Evolutionary conservation across 768 basidiomycete species (phyloP), one percentile per base, ranked within the genome.

Genomic region (Leccinum boreale): DNA sequence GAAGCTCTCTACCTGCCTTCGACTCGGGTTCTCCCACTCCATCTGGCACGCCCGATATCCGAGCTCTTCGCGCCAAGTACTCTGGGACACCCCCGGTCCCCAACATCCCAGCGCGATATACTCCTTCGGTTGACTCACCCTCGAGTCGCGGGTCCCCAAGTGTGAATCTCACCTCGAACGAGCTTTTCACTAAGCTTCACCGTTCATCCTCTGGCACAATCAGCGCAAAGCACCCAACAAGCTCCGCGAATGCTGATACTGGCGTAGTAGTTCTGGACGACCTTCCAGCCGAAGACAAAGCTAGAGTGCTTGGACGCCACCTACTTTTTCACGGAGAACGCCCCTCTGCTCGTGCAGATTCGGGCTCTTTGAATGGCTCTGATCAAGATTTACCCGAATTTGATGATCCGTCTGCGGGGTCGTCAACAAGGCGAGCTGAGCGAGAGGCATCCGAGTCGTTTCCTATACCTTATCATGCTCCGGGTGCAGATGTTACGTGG

Each of bases 401-500:
- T 45, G 63, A 66, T 14, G 68, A 26, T 5, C 56, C 70, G 14
- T 64, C 70, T 28, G 63, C 58, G 8, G 65, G 57, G 17, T 65
- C 69, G 5, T 70, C 69, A 2, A 59, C 64, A 0, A 59, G 23
- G 62, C 73, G 55, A 45, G 54, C 17, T 64, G 63, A 66, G 8
- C 64, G 61, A 66, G 82, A 86, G 54, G 80, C 82, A 33, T 76
- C 82, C 0, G 90, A 92, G 54, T 74, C 84, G 1, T 97, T 96
- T 66, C 87, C 92, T n/a, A 87, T 96, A 46, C 89, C 89, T 1
- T 96, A 92, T 69, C 78, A 92, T 73, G 87, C 90, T 4, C 86
- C 83, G 17, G 94, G 94, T 31, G 93, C 89, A 26, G 94, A 97
- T 68, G 85, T 95, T 59, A 97, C 94, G 92, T 94, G 78, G 78